Evolutionary conservation across 108 stramenopile genomes (phyloP).

Genomic region (Epipyxis sp.): DNA sequence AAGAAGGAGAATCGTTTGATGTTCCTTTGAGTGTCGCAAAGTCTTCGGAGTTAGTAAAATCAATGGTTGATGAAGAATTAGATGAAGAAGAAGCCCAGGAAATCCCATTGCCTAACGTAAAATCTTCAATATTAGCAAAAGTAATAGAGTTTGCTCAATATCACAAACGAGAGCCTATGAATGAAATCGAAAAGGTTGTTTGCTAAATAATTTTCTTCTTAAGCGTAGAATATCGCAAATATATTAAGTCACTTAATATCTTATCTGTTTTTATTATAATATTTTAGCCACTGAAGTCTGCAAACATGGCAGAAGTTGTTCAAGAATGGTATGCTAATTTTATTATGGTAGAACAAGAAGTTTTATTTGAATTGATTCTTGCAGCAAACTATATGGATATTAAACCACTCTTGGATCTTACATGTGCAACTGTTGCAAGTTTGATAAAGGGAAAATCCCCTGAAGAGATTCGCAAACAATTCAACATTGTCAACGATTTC

Average conservation of each 20-base stretch:
- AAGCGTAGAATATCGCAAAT: neutral
- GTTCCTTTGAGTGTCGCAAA: conserved; percentile 84
- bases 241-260: neutral
- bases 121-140: conserved; percentile 85
- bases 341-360: conserved; percentile 92
- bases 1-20: conserved; percentile 90
- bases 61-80: conserved; percentile 87
- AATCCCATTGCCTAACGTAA: conserved; percentile 98
- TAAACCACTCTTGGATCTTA: conserved; percentile 91
- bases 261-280: neutral
- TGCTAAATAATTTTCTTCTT: neutral
- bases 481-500: conserved; percentile 80
- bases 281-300: conserved; percentile 80
- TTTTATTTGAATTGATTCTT: conserved; percentile 95
- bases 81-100: conserved; percentile 81
- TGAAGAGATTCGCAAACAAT: conserved; percentile 29
- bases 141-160: conserved; percentile 97
- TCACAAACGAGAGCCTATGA: conserved; percentile 88
- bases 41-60: conserved; percentile 95
- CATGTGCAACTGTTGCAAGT: conserved; percentile 95
- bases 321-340: conserved; percentile 99
- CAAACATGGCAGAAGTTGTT: conserved; percentile 94
- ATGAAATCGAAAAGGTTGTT: conserved; percentile 88
- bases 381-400: conserved; percentile 81
- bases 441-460: conserved; percentile 83